A percentile compares a stretch with the other conserved stretches of the same genome.
Conservation (phyloP, 2,329 filamentous ascomycete genomes). For the Cercospora sojina region DNA sequence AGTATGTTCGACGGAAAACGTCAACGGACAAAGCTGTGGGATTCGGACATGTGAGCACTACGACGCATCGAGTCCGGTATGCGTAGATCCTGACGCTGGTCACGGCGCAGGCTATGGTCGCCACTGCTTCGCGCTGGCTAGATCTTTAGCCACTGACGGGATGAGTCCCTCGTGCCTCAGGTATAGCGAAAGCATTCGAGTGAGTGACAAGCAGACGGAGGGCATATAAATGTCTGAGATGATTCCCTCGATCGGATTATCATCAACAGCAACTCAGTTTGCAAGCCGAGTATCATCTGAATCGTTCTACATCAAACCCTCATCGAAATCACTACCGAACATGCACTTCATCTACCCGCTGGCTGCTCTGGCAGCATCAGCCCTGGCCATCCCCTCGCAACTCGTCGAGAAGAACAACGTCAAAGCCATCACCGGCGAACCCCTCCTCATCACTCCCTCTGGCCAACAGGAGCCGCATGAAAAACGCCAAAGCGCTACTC, state of each 20-base stretch:
- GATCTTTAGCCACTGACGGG: conserved; percentile 7
- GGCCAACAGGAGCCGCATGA: conserved; percentile 2
- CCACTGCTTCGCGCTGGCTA: neutral
- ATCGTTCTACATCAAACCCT: neutral
- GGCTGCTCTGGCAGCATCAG: conserved; percentile 1
- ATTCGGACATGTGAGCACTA: neutral
- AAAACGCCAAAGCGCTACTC: conserved; percentile 1
- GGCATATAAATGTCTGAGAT: neutral
- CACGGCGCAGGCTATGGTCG: neutral
- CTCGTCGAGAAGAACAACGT: conserved; percentile 6
- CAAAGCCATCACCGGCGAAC: conserved; percentile 4
- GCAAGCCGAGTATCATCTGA: neutral
- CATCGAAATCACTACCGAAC: neutral
- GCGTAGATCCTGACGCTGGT: neutral
- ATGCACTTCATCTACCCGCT: conserved; percentile 12
- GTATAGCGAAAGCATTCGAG: neutral
- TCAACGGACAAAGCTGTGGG: conserved; percentile 8
- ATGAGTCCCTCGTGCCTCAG: neutral
- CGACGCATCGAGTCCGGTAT: conserved; percentile 10
- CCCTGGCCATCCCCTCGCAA: conserved; percentile 5
- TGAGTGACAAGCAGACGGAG: neutral
- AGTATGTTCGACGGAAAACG: conserved; percentile 4
- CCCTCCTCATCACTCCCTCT: conserved; percentile 8
- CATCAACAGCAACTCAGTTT: neutral
- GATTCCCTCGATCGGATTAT: neutral